These are phyloP conservation scores for Buddleja alternifolia DNA, from an alignment of 257 asterid species.

Conservation along the genomic window DNA sequence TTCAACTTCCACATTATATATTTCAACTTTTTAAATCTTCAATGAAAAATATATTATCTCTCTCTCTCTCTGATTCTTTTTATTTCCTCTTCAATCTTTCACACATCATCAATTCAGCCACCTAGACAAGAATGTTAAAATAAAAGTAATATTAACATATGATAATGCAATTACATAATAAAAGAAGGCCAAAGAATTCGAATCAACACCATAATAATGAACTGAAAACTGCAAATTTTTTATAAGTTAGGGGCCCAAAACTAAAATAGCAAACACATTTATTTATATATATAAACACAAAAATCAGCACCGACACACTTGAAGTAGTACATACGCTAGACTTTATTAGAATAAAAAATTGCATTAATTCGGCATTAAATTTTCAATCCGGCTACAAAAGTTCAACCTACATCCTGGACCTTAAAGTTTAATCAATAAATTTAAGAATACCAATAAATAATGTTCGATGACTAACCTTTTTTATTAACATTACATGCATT, in stretches of 20 bases:
- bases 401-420: not conserved
- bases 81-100: not conserved
- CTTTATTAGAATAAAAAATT: not conserved
- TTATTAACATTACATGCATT: conserved; percentile 22
- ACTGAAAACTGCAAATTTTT: not conserved
- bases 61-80: not conserved
- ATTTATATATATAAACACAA: too few species aligned
- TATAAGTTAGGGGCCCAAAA: not conserved
- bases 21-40: not conserved
- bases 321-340: not conserved
- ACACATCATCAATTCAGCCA: not conserved
- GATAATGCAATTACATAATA: not conserved
- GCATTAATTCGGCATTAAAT: not conserved
- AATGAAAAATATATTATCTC: not conserved
- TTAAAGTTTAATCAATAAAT: not conserved
- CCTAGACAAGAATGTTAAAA: conserved; percentile 14
- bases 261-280: not conserved
- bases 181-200: not conserved
- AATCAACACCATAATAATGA: not conserved
- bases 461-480: not conserved
- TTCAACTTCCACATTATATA: conserved; percentile 88
- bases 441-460: not conserved
- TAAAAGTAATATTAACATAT: not conserved
- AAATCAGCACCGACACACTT: too few species aligned
- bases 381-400: not conserved